Evolutionary conservation across 2,329 filamentous ascomycete species (phyloP).

Genomic region (Hyphodiscus sp.): DNA sequence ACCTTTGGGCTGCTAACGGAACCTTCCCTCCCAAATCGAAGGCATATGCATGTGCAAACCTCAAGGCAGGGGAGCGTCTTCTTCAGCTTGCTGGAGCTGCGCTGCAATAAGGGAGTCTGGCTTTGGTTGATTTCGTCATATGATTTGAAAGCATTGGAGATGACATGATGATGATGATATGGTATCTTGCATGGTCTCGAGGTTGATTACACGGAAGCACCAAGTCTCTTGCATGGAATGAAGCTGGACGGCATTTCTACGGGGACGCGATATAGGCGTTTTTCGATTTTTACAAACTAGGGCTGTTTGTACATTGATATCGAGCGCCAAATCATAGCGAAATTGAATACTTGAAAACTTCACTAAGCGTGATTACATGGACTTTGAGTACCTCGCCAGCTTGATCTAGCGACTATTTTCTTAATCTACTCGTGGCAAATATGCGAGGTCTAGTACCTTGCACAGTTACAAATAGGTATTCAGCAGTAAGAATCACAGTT

Average conservation of each 20-base stretch:
- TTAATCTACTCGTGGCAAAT: too few species aligned
- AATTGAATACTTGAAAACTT: neutral
- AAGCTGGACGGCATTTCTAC: neutral
- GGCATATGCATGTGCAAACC: conserved; percentile 59
- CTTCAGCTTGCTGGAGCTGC: conserved; percentile 30
- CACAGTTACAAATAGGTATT: too few species aligned
- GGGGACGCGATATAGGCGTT: neutral
- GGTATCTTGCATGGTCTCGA: neutral
- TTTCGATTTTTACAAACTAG: neutral
- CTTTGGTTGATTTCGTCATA: neutral
- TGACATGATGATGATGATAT: conserved; percentile 1
- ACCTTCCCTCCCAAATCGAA: conserved; percentile 74
- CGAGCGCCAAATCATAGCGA: neutral
- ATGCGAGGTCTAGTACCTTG: too few species aligned
- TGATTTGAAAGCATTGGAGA: neutral
- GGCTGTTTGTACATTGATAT: neutral
- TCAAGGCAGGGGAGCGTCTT: conserved; percentile 52
- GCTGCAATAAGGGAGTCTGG: neutral
- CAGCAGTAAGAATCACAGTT: too few species aligned
- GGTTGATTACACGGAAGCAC: neutral
- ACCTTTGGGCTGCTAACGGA: conserved; percentile 84
- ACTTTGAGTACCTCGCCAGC: neutral
- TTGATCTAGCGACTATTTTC: too few species aligned
- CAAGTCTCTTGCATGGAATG: neutral
- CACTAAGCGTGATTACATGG: neutral